phyloP scores from a whole-genome alignment of 1,284 basidiomycete genomes.

The Sphaerobolus stellatus region DNA sequence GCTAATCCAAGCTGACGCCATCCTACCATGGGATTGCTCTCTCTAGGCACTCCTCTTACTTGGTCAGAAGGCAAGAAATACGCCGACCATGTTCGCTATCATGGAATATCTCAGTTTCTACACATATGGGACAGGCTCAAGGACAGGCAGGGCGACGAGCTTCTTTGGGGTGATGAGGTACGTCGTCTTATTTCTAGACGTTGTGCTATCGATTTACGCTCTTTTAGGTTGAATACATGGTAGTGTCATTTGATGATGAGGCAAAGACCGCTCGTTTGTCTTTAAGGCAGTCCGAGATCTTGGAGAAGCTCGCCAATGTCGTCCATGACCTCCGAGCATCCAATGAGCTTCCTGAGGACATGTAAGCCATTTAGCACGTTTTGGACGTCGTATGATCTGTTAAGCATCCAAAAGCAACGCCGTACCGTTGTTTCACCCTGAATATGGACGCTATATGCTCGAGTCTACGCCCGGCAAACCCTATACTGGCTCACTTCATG shows the following conservation, averaged over 20 bases:
- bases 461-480: constrained; percentile 96
- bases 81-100: constrained; percentile 87
- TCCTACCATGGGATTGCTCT: constrained; percentile 83
- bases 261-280: constrained; percentile 84
- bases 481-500: constrained; percentile 83
- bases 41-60: constrained; percentile 88
- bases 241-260: constrained; percentile 82
- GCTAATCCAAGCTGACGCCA: constrained; percentile 14
- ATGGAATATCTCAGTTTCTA: constrained; percentile 96
- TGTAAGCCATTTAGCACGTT: constrained; percentile 44
- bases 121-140: constrained; percentile 91
- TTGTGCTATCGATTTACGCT: background rate
- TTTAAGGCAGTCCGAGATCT: constrained; percentile 90
- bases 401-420: constrained; percentile 48
- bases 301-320: constrained; percentile 74
- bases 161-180: constrained; percentile 99
- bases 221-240: constrained; percentile 97
- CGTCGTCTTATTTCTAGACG: constrained; percentile 5
- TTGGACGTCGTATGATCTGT: constrained; percentile 11
- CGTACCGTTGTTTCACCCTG: constrained; percentile 95
- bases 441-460: constrained; percentile 98
- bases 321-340: constrained; percentile 60
- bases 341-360: constrained; percentile 51
- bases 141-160: constrained; percentile 86
- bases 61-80: constrained; percentile 91